Percentiles rank a stretch among this genome's conserved stretches.
phyloP scores from a whole-genome alignment of 441 rosid genomes.

The Manihot esculenta region DNA sequence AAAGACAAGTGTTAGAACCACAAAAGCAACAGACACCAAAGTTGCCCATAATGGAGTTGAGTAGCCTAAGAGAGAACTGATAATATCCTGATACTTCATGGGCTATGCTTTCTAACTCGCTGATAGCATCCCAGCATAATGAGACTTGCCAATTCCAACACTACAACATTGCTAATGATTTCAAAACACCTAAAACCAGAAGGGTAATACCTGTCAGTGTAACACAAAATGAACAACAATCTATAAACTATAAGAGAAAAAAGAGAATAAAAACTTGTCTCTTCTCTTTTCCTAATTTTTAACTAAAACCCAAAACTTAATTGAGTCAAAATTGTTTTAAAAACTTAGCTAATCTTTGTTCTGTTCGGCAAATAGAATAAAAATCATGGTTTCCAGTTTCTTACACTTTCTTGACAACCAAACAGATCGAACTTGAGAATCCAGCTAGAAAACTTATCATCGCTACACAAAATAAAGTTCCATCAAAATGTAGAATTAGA shows the following conservation, averaged over 20 bases:
- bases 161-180: background rate
- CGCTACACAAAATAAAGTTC: background rate
- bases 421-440: background rate
- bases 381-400: background rate
- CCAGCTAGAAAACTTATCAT: background rate
- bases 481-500: background rate
- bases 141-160: conserved; percentile 8
- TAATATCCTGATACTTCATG: conserved; percentile 54
- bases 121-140: conserved; percentile 13
- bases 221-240: background rate
- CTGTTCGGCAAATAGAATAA: background rate
- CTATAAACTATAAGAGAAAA: no score
- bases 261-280: no score
- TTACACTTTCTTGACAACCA: background rate
- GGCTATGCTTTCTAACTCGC: conserved; percentile 25
- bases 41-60: conserved; percentile 83
- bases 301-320: no score
- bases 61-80: conserved; percentile 34
- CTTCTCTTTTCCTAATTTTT: no score
- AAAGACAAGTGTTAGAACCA: conserved; percentile 56
- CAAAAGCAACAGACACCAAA: conserved; percentile 57
- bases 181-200: background rate
- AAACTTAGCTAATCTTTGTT: no score
- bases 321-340: no score
- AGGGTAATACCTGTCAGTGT: background rate